Conservation (phyloP, 2,329 filamentous ascomycete genomes). For the Trichoderma atroviride region DNA sequence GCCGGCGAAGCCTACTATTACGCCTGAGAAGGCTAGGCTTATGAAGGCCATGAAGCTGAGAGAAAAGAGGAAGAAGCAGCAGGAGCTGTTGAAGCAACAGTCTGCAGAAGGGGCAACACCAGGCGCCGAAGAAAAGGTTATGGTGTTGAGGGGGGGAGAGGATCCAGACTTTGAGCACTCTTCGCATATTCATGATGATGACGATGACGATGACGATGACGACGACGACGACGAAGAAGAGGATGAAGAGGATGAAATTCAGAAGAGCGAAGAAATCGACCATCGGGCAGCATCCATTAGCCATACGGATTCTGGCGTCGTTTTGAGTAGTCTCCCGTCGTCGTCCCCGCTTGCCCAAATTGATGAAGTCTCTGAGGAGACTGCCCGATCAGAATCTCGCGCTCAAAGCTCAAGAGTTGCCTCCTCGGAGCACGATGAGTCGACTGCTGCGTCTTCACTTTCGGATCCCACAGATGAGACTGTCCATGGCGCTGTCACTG, state of each 20-base stretch:
- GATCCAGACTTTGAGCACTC: conserved; percentile 25
- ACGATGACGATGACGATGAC: conserved; percentile 11
- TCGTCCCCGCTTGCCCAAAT: conserved; percentile 45
- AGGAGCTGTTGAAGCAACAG: conserved; percentile 1
- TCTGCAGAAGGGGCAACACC: conserved; percentile 1
- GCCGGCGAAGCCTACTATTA: conserved; percentile 59
- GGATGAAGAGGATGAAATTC: conserved; percentile 24
- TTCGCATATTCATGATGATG: conserved; percentile 14
- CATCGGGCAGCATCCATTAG: conserved; percentile 42
- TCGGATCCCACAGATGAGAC: conserved; percentile 67
- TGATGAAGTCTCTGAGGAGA: conserved; percentile 53
- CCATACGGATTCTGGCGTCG: conserved; percentile 59
- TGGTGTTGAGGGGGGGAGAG: conserved; percentile 24
- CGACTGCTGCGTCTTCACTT: conserved; percentile 65
- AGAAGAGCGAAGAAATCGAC: conserved; percentile 31
- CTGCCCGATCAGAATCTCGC: conserved; percentile 58
- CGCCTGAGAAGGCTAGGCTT: conserved; percentile 85
- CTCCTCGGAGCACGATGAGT: conserved; percentile 57
- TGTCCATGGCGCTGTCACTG: conserved; percentile 38
- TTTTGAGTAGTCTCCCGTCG: conserved; percentile 50
- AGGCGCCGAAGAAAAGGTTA: conserved; percentile 23
- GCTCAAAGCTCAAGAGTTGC: conserved; percentile 58
- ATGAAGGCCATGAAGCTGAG: conserved; percentile 93
- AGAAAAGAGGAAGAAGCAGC: conserved; percentile 69
- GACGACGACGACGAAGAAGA: conserved; percentile 6